phyloP scores from a whole-genome alignment of 805 yeast genomes.

The Cephaloascus albidus region DNA sequence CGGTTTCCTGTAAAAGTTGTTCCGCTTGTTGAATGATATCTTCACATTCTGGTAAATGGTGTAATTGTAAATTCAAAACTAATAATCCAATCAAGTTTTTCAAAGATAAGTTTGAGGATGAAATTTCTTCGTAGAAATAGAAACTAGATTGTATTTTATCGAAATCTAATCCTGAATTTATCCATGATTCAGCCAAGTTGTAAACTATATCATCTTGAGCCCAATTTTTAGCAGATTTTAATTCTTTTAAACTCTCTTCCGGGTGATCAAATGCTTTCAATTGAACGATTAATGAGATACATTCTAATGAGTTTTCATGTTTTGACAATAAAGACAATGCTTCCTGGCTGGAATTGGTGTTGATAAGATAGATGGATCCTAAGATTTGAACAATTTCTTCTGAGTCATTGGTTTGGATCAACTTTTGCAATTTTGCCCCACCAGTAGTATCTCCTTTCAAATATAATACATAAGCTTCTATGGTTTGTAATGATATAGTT shows the following conservation, averaged over 20 bases:
- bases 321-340: conserved; percentile 28
- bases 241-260: conserved; percentile 36
- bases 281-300: conserved; percentile 25
- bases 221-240: conserved; percentile 33
- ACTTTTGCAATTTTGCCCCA: conserved; percentile 9
- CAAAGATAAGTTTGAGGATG: conserved; percentile 43
- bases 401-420: conserved; percentile 11
- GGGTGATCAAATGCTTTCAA: conserved; percentile 28
- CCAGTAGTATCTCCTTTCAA: conserved; percentile 8
- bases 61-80: conserved; percentile 68
- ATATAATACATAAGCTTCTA: conserved; percentile 14
- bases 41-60: conserved; percentile 75
- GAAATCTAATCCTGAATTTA: conserved; percentile 13
- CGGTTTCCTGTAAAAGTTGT: conserved; percentile 21
- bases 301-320: conserved; percentile 29
- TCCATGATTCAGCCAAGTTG: conserved; percentile 76
- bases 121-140: conserved; percentile 75
- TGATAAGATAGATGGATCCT: conserved; percentile 30
- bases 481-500: conserved; percentile 14
- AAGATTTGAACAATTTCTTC: conserved; percentile 21
- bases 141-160: conserved; percentile 24
- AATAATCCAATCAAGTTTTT: conserved; percentile 55
- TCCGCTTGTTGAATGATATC: conserved; percentile 45
- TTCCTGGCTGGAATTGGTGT: conserved; percentile 25
- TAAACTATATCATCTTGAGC: conserved; percentile 67